A percentile compares a stretch with the other conserved stretches of the same genome.
These are phyloP conservation scores for Citropsis articulata DNA, from an alignment of 345 rosid species.

Conservation along the genomic window DNA sequence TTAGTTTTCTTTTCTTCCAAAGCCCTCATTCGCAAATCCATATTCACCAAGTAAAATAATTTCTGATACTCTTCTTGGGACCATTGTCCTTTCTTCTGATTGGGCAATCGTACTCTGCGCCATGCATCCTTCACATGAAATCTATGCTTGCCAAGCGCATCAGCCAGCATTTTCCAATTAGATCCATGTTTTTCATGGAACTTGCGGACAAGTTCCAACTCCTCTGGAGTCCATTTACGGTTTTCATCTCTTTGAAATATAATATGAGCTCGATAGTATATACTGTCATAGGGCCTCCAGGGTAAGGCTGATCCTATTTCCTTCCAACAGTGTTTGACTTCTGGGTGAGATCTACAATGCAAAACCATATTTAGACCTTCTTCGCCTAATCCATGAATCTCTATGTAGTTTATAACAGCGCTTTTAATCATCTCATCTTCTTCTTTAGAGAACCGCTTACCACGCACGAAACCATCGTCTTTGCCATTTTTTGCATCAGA, in stretches of 20 bases:
- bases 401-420: slow-evolving; percentile 55
- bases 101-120: slow-evolving; percentile 48
- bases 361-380: slow-evolving; percentile 61
- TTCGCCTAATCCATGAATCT: slow-evolving; percentile 52
- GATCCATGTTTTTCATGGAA: slow-evolving; percentile 53
- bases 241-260: slow-evolving; percentile 53
- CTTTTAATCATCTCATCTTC: slow-evolving; percentile 57
- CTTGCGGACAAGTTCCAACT: slow-evolving; percentile 40
- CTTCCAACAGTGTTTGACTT: slow-evolving; percentile 62
- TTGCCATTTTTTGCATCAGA: slow-evolving; percentile 17
- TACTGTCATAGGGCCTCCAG: slow-evolving; percentile 44
- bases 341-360: slow-evolving; percentile 35
- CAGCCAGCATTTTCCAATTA: slow-evolving; percentile 61
- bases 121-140: slow-evolving; percentile 74
- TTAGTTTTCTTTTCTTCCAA: slow-evolving; percentile 43
- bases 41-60: slow-evolving; percentile 66
- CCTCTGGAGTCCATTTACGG: slow-evolving; percentile 61
- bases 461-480: slow-evolving; percentile 42
- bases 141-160: slow-evolving; percentile 58
- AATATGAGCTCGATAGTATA: slow-evolving; percentile 58
- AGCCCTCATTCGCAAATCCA: slow-evolving; percentile 55
- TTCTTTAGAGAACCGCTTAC: slow-evolving; percentile 66
- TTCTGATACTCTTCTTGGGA: slow-evolving; percentile 64
- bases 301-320: slow-evolving; percentile 64
- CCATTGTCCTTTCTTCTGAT: slow-evolving; percentile 52